A percentile compares a stretch with the other conserved stretches of the same genome.
These are phyloP conservation scores for Salvia sclarea DNA, from an alignment of 305 asterid species.

Conservation along the genomic window DNA sequence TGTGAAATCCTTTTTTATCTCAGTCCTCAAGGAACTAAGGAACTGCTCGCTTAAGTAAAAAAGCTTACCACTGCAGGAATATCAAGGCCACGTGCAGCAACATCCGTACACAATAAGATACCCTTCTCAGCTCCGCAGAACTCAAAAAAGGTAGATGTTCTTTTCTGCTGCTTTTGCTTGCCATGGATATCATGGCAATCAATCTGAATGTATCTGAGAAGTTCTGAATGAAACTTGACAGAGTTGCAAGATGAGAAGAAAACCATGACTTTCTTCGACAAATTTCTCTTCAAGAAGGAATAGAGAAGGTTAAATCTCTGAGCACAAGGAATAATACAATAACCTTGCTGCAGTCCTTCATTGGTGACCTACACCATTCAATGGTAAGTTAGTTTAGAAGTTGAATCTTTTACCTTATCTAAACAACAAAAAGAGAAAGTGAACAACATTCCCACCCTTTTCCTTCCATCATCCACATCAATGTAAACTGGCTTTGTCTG, in stretches of 20 bases:
- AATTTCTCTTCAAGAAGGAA: conserved; percentile 82
- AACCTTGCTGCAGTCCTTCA: conserved; percentile 96
- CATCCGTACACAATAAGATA: conserved; percentile 87
- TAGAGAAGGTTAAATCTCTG: conserved; percentile 84
- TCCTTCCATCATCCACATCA: conserved; percentile 88
- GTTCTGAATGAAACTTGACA: conserved; percentile 83
- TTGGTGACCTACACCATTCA: conserved; percentile 66
- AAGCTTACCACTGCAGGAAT: conserved; percentile 89
- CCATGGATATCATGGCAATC: conserved; percentile 83
- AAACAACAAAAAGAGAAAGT: conserved; percentile 13
- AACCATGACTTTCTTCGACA: conserved; percentile 93
- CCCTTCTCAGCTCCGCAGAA: conserved; percentile 88
- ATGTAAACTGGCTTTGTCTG: conserved; percentile 66
- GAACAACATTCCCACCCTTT: conserved; percentile 46
- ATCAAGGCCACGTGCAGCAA: conserved; percentile 99
- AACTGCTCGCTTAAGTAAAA: conserved; percentile 4
- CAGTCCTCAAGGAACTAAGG: neutral
- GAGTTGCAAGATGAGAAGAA: conserved; percentile 93
- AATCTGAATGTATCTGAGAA: conserved; percentile 68
- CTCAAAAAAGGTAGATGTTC: conserved; percentile 74
- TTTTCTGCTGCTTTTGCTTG: conserved; percentile 90
- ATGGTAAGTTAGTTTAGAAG: conserved; percentile 11
- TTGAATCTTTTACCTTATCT: neutral
- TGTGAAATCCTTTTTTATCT: neutral
- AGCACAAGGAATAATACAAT: conserved; percentile 77